Conservation (phyloP, 768 basidiomycete genomes). For the Serendipita sp. region DNA sequence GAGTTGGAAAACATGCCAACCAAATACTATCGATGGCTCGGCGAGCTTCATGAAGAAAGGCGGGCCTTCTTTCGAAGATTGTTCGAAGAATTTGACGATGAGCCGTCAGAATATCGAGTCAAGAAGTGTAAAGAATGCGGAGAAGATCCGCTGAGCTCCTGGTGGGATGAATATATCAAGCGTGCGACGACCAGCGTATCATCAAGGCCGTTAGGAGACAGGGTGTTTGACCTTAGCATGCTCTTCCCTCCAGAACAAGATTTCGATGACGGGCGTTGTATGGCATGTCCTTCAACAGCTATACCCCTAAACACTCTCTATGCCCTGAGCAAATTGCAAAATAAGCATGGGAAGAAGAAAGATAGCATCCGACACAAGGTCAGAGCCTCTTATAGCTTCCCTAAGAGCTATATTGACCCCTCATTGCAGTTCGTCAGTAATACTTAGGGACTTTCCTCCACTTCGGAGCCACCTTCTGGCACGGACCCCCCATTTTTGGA, state of each 20-base stretch:
- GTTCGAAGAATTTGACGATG: conserved; percentile 4
- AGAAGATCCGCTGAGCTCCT: background rate
- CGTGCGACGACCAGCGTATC: background rate
- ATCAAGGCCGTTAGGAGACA: background rate
- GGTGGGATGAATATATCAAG: background rate
- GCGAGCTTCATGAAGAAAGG: background rate
- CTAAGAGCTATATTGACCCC: background rate
- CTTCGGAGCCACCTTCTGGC: too few species aligned
- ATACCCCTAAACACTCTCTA: background rate
- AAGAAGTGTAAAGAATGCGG: conserved; percentile 4
- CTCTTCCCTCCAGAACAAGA: background rate
- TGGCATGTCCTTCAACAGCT: background rate
- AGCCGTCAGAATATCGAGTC: background rate
- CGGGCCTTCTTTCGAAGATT: background rate
- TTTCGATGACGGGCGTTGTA: background rate
- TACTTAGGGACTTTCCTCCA: too few species aligned
- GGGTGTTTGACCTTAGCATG: background rate
- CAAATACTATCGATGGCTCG: background rate
- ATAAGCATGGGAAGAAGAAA: background rate
- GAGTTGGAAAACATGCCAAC: background rate
- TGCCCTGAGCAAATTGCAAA: background rate
- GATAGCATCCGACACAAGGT: background rate
- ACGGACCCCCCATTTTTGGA: too few species aligned
- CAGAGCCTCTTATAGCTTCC: background rate
- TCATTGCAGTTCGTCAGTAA: too few species aligned